Evolutionary conservation across 768 basidiomycete species (phyloP).

Genomic region (Steccherinum ochraceum): DNA sequence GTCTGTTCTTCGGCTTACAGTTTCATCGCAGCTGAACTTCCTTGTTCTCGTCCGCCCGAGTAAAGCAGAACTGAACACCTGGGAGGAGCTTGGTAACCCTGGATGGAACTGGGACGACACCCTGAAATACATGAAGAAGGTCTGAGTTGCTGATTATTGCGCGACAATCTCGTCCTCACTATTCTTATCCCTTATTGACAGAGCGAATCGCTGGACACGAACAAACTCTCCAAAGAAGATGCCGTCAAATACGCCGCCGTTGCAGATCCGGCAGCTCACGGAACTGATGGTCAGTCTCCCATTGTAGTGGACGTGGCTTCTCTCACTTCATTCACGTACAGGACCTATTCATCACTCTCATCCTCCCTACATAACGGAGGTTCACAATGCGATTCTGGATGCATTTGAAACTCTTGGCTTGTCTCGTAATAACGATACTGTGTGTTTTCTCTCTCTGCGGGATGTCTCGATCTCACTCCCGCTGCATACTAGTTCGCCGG

Average conservation of each 20-base stretch:
- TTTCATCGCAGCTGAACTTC: constrained; percentile 7
- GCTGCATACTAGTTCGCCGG: neutral
- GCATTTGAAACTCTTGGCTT: neutral
- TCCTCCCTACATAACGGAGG: neutral
- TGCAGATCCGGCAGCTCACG: neutral
- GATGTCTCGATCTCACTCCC: no score
- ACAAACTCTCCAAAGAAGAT: neutral
- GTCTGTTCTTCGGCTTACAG: neutral
- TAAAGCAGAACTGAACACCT: constrained; percentile 7
- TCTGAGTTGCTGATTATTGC: neutral
- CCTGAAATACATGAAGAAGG: constrained; percentile 18
- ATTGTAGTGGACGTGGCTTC: no score
- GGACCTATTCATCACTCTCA: neutral
- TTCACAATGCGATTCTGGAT: neutral
- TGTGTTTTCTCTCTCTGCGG: neutral
- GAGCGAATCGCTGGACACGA: neutral
- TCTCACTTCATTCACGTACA: neutral
- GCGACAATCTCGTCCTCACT: no score
- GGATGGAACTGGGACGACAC: constrained; percentile 22
- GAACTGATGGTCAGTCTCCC: neutral
- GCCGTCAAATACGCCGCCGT: neutral
- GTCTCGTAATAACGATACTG: neutral
- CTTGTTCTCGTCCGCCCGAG: constrained; percentile 5
- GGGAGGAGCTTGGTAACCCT: constrained; percentile 18
- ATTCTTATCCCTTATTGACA: no score